phyloP scores from a whole-genome alignment of 495 filamentous ascomycete species.

The Tuber umbilicatum region DNA sequence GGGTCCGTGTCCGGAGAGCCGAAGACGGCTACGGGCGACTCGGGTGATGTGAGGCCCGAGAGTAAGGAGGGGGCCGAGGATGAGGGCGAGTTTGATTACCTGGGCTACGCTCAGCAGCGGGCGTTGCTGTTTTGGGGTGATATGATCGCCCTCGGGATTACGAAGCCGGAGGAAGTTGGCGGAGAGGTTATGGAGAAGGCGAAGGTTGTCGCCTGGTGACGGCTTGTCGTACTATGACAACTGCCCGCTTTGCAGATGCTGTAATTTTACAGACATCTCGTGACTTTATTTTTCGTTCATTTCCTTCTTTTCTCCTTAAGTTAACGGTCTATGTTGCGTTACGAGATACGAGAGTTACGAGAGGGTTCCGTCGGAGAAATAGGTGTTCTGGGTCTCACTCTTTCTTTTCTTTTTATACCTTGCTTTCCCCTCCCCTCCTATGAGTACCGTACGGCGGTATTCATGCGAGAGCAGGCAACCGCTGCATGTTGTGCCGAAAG shows the following conservation, averaged over 20 bases:
- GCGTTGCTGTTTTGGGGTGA: conserved; percentile 93
- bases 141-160: conserved; percentile 58
- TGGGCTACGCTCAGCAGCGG: conserved; percentile 82
- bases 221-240: neutral
- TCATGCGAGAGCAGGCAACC: neutral
- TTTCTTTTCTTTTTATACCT: neutral
- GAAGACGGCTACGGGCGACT: conserved; percentile 10
- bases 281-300: neutral
- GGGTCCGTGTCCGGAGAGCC: conserved; percentile 10
- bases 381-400: neutral
- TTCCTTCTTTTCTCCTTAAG: neutral
- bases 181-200: conserved; percentile 43
- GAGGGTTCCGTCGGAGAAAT: neutral
- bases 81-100: conserved; percentile 79
- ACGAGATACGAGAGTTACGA: neutral
- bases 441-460: neutral
- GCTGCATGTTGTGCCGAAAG: neutral
- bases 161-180: conserved; percentile 67
- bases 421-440: neutral
- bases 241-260: neutral
- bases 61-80: conserved; percentile 43
- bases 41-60: neutral
- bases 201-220: conserved; percentile 22
- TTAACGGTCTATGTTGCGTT: neutral
- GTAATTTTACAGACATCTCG: neutral